Conservation (phyloP, 768 basidiomycete genomes). For the Panaeolus papilionaceus region DNA sequence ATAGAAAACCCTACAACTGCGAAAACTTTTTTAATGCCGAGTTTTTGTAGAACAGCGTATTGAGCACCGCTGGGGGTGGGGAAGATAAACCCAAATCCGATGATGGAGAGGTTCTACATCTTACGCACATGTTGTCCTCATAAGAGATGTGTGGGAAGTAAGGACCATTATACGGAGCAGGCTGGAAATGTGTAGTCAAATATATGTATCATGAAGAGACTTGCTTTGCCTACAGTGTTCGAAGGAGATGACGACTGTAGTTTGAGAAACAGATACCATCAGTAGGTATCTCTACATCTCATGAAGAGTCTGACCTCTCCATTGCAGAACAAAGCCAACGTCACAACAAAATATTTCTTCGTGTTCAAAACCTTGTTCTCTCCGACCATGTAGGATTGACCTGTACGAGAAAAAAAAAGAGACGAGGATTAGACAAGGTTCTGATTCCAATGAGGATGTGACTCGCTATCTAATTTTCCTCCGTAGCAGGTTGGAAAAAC, state of each 20-base stretch:
- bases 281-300: not conserved
- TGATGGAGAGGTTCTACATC: slow-evolving; percentile 16
- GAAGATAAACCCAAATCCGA: not conserved
- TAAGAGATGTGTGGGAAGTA: slow-evolving; percentile 64
- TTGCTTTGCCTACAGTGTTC: slow-evolving; percentile 49
- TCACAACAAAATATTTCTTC: slow-evolving; percentile 58
- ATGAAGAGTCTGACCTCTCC: slow-evolving; percentile 52
- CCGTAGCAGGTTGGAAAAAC: slow-evolving; percentile 68
- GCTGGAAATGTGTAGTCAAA: slow-evolving; percentile 36
- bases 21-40: slow-evolving; percentile 50
- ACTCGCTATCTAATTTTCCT: slow-evolving; percentile 56
- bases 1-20: slow-evolving; percentile 65
- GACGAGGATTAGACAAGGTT: not conserved
- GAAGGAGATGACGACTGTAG: slow-evolving; percentile 64
- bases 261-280: not conserved
- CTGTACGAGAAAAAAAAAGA: slow-evolving; percentile 32
- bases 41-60: slow-evolving; percentile 55
- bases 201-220: not conserved
- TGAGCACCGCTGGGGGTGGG: slow-evolving; percentile 51
- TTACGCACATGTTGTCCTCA: slow-evolving; percentile 58
- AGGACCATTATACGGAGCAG: slow-evolving; percentile 61
- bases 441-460: slow-evolving; percentile 3
- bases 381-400: slow-evolving; percentile 54
- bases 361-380: slow-evolving; percentile 58
- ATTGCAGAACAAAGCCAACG: slow-evolving; percentile 62